These are phyloP conservation scores for Lachancea meyersii DNA, from an alignment of 805 yeast species.

Conservation along the genomic window DNA sequence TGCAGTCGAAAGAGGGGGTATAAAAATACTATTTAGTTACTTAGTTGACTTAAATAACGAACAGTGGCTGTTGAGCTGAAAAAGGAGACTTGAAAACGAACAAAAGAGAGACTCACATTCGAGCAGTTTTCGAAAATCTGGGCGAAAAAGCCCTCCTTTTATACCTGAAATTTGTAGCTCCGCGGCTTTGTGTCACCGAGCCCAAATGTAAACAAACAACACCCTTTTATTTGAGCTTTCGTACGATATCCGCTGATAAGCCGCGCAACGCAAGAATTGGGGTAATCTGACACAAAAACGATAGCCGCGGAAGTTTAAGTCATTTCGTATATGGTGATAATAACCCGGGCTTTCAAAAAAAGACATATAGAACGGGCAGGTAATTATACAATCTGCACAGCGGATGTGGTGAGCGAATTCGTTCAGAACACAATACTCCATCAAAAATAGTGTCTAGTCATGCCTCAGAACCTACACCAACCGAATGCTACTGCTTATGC, in stretches of 20 bases:
- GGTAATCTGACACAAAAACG: not conserved
- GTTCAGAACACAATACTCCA: no score
- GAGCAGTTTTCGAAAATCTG: not conserved
- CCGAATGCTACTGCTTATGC: no score
- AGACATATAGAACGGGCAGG: no score
- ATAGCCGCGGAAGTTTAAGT: not conserved
- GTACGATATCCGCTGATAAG: not conserved
- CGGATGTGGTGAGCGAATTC: no score
- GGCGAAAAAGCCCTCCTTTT: not conserved
- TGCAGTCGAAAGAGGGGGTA: not conserved
- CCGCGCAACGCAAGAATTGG: no score
- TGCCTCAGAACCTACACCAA: no score
- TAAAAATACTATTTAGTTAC: not conserved
- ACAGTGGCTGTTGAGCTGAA: not conserved
- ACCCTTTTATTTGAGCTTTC: not conserved
- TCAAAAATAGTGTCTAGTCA: no score
- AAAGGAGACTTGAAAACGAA: not conserved
- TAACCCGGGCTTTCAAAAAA: not conserved
- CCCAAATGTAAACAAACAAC: not conserved
- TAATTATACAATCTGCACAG: no score
- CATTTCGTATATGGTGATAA: not conserved
- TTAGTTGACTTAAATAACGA: not conserved
- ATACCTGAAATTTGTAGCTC: not conserved
- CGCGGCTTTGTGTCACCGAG: not conserved
- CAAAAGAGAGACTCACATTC: not conserved